phyloP scores from a whole-genome alignment of 106 monocot species.

The Cymbidium sinense region DNA sequence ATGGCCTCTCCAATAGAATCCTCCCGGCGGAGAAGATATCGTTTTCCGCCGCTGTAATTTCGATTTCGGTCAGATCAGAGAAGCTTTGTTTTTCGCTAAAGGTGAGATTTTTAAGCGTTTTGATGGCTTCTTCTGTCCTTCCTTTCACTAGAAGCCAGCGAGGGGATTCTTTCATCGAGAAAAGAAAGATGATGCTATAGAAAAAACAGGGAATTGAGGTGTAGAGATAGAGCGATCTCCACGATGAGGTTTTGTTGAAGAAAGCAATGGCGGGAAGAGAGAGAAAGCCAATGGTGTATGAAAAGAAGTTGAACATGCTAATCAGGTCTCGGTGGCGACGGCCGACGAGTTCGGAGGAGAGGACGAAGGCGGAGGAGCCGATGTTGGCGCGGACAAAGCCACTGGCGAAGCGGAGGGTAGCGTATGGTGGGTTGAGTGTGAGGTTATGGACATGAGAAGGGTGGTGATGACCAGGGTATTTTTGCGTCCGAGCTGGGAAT shows the following conservation, averaged over 20 bases:
- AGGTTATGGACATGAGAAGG: slow-evolving; percentile 17
- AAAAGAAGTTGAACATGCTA: slow-evolving; percentile 19
- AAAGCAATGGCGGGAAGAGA: slow-evolving; percentile 33
- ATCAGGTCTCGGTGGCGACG: slow-evolving; percentile 11
- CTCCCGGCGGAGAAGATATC: neutral
- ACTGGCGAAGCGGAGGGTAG: slow-evolving; percentile 12
- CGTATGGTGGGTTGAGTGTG: slow-evolving; percentile 10
- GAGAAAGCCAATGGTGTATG: slow-evolving; percentile 23
- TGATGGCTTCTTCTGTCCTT: slow-evolving; percentile 6
- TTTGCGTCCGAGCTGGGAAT: slow-evolving; percentile 35
- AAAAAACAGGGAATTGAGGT: slow-evolving; percentile 16
- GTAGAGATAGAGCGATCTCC: slow-evolving; percentile 28
- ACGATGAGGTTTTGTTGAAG: slow-evolving; percentile 8
- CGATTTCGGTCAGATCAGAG: neutral
- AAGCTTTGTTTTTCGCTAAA: neutral
- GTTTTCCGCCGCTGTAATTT: slow-evolving; percentile 22
- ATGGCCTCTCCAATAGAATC: slow-evolving; percentile 10
- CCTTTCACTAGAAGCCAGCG: slow-evolving; percentile 24
- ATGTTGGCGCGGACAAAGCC: slow-evolving; percentile 28
- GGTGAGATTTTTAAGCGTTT: neutral
- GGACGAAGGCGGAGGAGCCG: slow-evolving; percentile 18
- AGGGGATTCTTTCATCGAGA: slow-evolving; percentile 20
- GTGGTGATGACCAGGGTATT: slow-evolving; percentile 26
- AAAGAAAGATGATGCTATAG: slow-evolving; percentile 16
- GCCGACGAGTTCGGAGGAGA: slow-evolving; percentile 20